Conservation (phyloP, 495 filamentous ascomycete genomes). For the Penicillium steckii region DNA sequence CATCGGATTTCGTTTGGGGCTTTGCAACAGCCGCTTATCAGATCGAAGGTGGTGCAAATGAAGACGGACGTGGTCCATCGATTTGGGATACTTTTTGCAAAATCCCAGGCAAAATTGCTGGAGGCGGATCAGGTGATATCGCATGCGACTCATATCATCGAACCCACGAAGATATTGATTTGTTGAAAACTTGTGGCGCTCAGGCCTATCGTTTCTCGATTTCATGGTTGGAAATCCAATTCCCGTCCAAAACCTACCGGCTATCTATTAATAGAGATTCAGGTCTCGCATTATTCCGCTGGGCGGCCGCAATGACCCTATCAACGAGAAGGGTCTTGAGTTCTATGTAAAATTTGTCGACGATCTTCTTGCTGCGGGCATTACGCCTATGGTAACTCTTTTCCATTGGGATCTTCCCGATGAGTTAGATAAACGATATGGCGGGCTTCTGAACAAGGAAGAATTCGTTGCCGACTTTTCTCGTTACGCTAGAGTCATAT, state of each 20-base stretch:
- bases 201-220: conserved; percentile 73
- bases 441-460: conserved; percentile 50
- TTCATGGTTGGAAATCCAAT: conserved; percentile 52
- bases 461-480: conserved; percentile 52
- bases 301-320: conserved; percentile 45
- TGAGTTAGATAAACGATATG: conserved; percentile 50
- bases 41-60: conserved; percentile 66
- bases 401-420: conserved; percentile 58
- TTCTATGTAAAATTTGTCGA: conserved; percentile 52
- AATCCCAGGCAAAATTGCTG: conserved; percentile 72
- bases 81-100: conserved; percentile 79
- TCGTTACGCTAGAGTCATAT: conserved; percentile 49
- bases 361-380: conserved; percentile 46
- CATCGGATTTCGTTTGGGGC: conserved; percentile 77
- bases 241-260: background rate
- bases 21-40: conserved; percentile 83
- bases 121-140: conserved; percentile 63
- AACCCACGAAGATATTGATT: conserved; percentile 68
- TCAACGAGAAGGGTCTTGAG: conserved; percentile 48
- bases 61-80: conserved; percentile 68
- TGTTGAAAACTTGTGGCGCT: conserved; percentile 64
- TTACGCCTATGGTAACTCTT: conserved; percentile 51
- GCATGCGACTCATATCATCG: conserved; percentile 78
- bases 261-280: background rate
- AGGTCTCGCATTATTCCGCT: conserved; percentile 70